Base-by-base conservation (phyloP, 192 early-diverging fungal genomes). In the Entomortierella parvispora region DNA sequence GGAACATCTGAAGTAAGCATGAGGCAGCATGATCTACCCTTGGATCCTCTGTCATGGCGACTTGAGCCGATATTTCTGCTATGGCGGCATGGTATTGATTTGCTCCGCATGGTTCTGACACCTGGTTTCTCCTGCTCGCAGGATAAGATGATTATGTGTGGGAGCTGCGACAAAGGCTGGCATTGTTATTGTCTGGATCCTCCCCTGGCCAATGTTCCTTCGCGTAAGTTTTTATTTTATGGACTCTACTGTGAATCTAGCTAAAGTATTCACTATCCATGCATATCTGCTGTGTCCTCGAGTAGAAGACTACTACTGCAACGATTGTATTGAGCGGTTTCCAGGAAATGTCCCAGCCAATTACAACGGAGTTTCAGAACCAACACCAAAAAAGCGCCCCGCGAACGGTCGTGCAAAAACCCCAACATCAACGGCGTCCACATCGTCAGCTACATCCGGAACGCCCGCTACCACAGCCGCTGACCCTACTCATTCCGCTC, bases 121-220 rank as follows among this genome's bases (percentile, higher is more conserved):
- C 20, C 17, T 33, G 34, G 45, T 71, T 60, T 22, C 32, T 29
- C 20, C 33, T 37, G 15, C 55, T 4, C 37, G 18, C 65, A 86
- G 84, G 69, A 84, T 32, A 71, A 82, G 42, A 64, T 86, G 59
- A 59, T 86, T 33, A 76, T 86, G 66, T 86, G 84, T 62, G 76
- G 66, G 37, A 64, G 59, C 11, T 86, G 84, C 58, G 84, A 86
- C 57, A 61, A 79, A 58, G 82, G 80, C 8, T 82, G 72, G 58
- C 84, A 86, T 51, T 79, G 75, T 20, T 80, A 79, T 59, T 86
- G 84, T 63, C 77, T 75, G 49, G 67, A 71, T 53, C 78, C 84
- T 26, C 53, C 62, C 7, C 43, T 86, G 0, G 37, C 65, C 9
- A 59, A 37, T 23, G 78, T 83, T 33, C 85, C 85, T 7, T 47